Evolutionary conservation across 1,284 basidiomycete genomes (phyloP).

Genomic region (Caloboletus firmus): DNA sequence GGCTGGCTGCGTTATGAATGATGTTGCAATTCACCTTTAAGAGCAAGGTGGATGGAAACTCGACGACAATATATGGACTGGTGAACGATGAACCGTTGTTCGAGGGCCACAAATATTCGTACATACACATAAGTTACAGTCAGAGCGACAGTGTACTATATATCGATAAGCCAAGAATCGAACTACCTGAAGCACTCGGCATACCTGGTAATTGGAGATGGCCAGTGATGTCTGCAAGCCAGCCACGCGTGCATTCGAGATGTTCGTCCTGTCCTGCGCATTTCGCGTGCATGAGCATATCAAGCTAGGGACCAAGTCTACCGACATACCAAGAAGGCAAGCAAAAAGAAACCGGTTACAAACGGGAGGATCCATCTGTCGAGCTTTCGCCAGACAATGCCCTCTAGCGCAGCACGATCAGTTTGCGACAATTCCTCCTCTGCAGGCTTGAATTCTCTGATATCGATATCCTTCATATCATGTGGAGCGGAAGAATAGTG

Average conservation of each 20-base stretch:
- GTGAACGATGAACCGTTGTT: not conserved
- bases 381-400: constrained; percentile 47
- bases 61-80: constrained; percentile 56
- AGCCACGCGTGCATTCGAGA: constrained; percentile 60
- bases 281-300: not conserved
- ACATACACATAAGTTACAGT: constrained; percentile 53
- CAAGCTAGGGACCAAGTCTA: not conserved
- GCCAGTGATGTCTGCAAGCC: constrained; percentile 54
- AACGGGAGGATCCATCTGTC: constrained; percentile 52
- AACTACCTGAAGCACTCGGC: not conserved
- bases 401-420: constrained; percentile 28
- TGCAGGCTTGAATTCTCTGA: constrained; percentile 2
- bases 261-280: constrained; percentile 43
- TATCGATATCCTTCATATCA: not conserved
- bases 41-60: constrained; percentile 59
- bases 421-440: constrained; percentile 6
- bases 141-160: constrained; percentile 49
- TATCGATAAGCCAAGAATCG: not conserved
- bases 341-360: constrained; percentile 48
- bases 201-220: constrained; percentile 49
- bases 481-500: not conserved
- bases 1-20: not conserved
- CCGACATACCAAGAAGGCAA: constrained; percentile 47
- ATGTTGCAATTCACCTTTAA: constrained; percentile 43
- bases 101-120: not conserved